Percentiles rank a stretch among this genome's conserved stretches.
Evolutionary conservation across 2,329 filamentous ascomycete species (phyloP).

Genomic region (Exserohilum rostratum): DNA sequence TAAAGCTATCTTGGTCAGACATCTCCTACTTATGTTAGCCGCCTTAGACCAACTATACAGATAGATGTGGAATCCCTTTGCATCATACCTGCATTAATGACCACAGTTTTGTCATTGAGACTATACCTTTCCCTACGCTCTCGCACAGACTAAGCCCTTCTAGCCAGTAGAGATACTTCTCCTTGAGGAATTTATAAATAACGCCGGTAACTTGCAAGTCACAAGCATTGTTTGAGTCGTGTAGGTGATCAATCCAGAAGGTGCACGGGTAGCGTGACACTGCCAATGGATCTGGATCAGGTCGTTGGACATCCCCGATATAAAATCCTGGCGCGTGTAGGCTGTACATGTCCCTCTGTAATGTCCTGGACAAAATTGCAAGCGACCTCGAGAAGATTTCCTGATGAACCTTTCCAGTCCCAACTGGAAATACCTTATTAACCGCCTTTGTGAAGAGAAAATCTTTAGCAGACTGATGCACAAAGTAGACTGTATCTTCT

Average conservation of each 20-base stretch:
- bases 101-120: conserved; percentile 10
- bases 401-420: conserved; percentile 8
- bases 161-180: conserved; percentile 9
- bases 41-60: background rate
- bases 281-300: too few species aligned
- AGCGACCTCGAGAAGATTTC: background rate
- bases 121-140: conserved; percentile 18
- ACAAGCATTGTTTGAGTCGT: too few species aligned
- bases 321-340: too few species aligned
- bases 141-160: conserved; percentile 23
- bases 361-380: background rate
- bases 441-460: conserved; percentile 34
- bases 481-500: background rate
- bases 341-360: too few species aligned
- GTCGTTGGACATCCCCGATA: too few species aligned
- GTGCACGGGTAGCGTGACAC: too few species aligned
- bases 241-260: too few species aligned
- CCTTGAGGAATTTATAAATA: background rate
- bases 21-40: background rate
- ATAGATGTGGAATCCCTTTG: background rate
- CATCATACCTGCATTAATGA: background rate
- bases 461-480: conserved; percentile 36
- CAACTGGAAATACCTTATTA: conserved; percentile 4
- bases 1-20: background rate
- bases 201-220: too few species aligned